Conservation (phyloP, 352 stramenopile genomes). For the Phytophthora megakarya region DNA sequence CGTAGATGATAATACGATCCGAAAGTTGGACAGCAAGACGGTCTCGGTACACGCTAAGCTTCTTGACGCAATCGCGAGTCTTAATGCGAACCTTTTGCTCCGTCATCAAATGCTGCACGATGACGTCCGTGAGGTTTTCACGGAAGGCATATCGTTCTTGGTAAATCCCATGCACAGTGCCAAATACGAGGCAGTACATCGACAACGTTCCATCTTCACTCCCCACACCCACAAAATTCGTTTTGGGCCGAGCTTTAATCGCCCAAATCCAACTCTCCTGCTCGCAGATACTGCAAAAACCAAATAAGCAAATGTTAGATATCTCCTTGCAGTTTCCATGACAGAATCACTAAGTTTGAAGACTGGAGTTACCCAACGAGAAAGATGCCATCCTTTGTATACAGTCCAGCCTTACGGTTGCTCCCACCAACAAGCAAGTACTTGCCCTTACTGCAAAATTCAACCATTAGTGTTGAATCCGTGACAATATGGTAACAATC, state of each 20-base stretch:
- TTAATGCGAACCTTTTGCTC: constrained; percentile 96
- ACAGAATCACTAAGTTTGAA: background rate
- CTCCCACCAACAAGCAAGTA: constrained; percentile 92
- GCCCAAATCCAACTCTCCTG: constrained; percentile 93
- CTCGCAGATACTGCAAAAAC: constrained; percentile 68
- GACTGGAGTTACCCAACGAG: constrained; percentile 48
- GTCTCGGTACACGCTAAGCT: constrained; percentile 93
- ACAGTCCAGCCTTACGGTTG: constrained; percentile 88
- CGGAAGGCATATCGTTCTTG: constrained; percentile 94
- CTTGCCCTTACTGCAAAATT: constrained; percentile 73
- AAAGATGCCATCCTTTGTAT: constrained; percentile 88
- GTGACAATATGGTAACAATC: background rate
- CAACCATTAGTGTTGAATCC: background rate
- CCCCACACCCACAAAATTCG: constrained; percentile 87
- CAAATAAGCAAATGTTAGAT: too few relatives aligned
- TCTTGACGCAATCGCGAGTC: constrained; percentile 94
- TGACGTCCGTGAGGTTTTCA: constrained; percentile 95
- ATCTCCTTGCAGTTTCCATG: background rate
- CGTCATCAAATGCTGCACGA: constrained; percentile 95
- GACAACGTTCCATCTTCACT: constrained; percentile 87
- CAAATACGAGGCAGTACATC: constrained; percentile 90
- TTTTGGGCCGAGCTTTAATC: constrained; percentile 78
- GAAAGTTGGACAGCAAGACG: constrained; percentile 93
- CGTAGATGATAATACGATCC: constrained; percentile 95
- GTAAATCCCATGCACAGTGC: constrained; percentile 92